phyloP scores from a whole-genome alignment of 768 basidiomycete genomes.

The Panaeolus papilionaceus region DNA sequence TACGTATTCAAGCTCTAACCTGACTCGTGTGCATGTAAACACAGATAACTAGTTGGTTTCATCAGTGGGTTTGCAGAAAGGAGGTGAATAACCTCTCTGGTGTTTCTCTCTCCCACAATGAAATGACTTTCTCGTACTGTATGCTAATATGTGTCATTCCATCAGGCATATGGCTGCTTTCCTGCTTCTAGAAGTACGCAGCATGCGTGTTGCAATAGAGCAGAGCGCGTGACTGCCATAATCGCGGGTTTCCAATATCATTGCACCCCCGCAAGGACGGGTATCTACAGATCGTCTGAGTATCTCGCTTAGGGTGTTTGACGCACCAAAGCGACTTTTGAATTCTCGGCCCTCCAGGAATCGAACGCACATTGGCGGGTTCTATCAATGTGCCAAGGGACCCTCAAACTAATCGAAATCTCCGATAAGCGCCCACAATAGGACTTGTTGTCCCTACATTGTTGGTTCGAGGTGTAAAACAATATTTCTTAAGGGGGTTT shows the following conservation, averaged over 20 bases:
- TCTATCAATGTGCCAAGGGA: background rate
- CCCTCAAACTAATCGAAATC: background rate
- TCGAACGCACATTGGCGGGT: background rate
- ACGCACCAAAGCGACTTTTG: background rate
- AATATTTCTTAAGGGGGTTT: background rate
- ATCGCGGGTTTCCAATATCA: background rate
- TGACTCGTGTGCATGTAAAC: too few relatives aligned
- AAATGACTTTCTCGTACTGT: background rate
- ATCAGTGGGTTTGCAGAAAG: background rate
- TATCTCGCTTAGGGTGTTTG: background rate
- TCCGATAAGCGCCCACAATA: conserved; percentile 3
- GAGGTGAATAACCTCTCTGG: background rate
- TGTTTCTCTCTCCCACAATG: background rate
- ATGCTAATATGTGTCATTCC: too few relatives aligned
- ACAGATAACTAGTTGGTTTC: background rate
- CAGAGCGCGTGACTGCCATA: background rate
- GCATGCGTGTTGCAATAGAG: background rate
- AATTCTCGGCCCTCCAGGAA: background rate
- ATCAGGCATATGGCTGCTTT: too few relatives aligned
- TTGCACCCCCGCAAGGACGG: background rate
- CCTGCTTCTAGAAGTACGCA: background rate
- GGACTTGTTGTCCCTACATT: background rate
- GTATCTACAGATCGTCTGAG: background rate
- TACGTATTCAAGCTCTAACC: background rate
- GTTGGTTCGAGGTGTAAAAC: too few relatives aligned